Conservation (phyloP, 2,329 filamentous ascomycete species). For the Hymenoscyphus fructigenus region DNA sequence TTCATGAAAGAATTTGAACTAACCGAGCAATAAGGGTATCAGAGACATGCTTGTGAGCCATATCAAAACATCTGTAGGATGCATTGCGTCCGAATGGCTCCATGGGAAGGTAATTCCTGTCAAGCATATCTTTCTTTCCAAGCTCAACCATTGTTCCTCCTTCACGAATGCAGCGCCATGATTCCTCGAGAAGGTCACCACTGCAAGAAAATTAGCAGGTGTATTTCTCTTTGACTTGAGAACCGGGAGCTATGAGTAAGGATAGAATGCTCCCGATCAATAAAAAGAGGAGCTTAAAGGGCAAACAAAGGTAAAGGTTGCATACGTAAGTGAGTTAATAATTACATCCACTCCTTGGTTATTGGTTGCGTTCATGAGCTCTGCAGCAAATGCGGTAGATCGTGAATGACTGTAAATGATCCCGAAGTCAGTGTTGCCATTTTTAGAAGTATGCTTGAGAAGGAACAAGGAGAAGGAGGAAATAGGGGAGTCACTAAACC, state of each 20-base stretch:
- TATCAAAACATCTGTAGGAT: not conserved
- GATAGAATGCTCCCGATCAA: too few relatives aligned
- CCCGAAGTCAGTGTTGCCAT: too few relatives aligned
- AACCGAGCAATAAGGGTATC: not conserved
- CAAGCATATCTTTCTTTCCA: not conserved
- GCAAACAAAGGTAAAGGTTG: too few relatives aligned
- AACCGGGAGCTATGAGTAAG: too few relatives aligned
- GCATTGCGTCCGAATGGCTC: not conserved
- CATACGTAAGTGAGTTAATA: too few relatives aligned
- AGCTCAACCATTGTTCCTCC: not conserved
- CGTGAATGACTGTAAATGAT: too few relatives aligned
- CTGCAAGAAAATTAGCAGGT: too few relatives aligned
- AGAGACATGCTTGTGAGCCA: not conserved
- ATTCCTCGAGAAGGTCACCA: not conserved
- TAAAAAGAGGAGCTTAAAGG: too few relatives aligned
- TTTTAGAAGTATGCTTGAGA: too few relatives aligned
- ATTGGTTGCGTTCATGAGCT: conserved; percentile 22
- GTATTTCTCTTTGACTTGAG: too few relatives aligned
- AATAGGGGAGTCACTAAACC: too few relatives aligned
- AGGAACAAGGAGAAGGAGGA: too few relatives aligned
- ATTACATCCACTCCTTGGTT: conserved; percentile 30
- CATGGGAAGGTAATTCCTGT: not conserved
- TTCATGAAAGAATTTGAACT: not conserved
- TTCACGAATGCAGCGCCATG: not conserved
- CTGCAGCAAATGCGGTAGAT: conserved; percentile 26